These are phyloP conservation scores for Teratosphaeriaceae sp. DNA, from an alignment of 2,329 filamentous ascomycete genomes.

Conservation along the genomic window DNA sequence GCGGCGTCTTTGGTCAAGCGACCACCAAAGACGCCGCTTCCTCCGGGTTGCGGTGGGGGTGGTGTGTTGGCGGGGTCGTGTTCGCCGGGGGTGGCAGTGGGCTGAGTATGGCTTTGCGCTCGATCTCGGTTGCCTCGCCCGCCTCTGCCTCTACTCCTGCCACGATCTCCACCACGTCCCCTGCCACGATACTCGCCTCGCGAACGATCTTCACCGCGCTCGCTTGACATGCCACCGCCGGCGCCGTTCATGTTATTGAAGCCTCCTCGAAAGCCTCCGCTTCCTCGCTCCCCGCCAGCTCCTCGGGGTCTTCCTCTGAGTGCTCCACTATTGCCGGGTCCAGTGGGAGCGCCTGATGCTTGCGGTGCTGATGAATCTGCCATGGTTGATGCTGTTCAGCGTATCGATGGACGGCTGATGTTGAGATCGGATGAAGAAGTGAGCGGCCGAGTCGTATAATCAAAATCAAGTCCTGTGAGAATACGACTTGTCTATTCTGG, in stretches of 20 bases:
- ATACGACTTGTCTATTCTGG: too few species aligned
- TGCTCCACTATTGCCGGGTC: slow-evolving; percentile 7
- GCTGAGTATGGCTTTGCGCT: slow-evolving; percentile 8
- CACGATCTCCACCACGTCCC: too few species aligned
- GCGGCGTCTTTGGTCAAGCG: slow-evolving; percentile 43
- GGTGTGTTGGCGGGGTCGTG: slow-evolving; percentile 20
- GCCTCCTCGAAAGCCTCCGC: background rate
- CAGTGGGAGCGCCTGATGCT: background rate
- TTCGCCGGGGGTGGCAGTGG: slow-evolving; percentile 3
- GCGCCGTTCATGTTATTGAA: background rate
- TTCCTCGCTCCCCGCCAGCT: background rate
- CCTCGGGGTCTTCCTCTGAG: slow-evolving; percentile 8
- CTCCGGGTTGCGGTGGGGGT: slow-evolving; percentile 33
- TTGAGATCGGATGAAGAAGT: too few species aligned
- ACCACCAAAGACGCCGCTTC: slow-evolving; percentile 37
- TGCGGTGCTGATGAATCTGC: background rate
- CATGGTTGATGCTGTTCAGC: background rate
- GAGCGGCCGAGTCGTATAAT: too few species aligned
- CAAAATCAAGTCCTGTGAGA: too few species aligned
- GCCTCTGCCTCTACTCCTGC: slow-evolving; percentile 13
- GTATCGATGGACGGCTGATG: too few species aligned
- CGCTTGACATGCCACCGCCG: background rate
- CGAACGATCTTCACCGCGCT: slow-evolving; percentile 3
- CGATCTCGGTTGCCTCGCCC: slow-evolving; percentile 9
- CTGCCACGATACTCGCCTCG: slow-evolving; percentile 4